Conservation (phyloP, 139 green algal species). For the Picochlorum sp. region DNA sequence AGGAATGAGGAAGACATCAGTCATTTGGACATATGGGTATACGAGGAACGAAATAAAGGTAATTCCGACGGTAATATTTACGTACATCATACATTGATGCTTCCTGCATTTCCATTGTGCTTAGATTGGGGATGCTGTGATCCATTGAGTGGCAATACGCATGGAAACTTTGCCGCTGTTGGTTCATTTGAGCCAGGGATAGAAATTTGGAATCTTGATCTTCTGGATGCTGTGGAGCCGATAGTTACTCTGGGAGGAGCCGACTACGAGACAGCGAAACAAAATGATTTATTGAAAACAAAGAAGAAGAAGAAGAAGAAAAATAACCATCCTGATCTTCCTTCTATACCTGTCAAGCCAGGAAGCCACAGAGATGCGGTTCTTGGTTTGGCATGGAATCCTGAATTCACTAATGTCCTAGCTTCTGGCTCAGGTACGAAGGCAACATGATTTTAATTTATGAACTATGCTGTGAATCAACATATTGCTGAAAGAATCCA, state of each 20-base stretch:
- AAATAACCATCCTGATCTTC: slow-evolving; percentile 52
- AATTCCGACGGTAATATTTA: slow-evolving; percentile 67
- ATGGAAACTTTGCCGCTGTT: slow-evolving; percentile 73
- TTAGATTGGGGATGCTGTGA: slow-evolving; percentile 81
- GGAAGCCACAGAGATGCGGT: slow-evolving; percentile 86
- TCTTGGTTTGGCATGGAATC: slow-evolving; percentile 85
- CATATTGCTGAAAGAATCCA: neutral
- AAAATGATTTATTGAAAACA: slow-evolving; percentile 1
- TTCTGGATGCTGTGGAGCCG: slow-evolving; percentile 78
- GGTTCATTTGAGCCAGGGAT: slow-evolving; percentile 87
- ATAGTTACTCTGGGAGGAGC: slow-evolving; percentile 63
- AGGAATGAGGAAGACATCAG: slow-evolving; percentile 89
- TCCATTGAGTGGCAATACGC: slow-evolving; percentile 8
- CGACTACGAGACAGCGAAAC: slow-evolving; percentile 17
- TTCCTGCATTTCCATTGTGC: slow-evolving; percentile 85
- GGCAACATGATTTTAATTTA: neutral
- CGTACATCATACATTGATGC: slow-evolving; percentile 93
- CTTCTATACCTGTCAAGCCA: slow-evolving; percentile 37
- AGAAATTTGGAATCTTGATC: slow-evolving; percentile 94
- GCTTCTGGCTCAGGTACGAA: slow-evolving; percentile 40
- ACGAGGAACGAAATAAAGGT: slow-evolving; percentile 58
- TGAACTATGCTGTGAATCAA: neutral
- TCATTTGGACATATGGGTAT: slow-evolving; percentile 93
- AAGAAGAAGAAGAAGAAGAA: slow-evolving; percentile 18
- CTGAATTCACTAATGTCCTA: slow-evolving; percentile 77